Evolutionary conservation across 1,139 yeast species (phyloP).

Genomic region (Saccharomyces pastorianus): DNA sequence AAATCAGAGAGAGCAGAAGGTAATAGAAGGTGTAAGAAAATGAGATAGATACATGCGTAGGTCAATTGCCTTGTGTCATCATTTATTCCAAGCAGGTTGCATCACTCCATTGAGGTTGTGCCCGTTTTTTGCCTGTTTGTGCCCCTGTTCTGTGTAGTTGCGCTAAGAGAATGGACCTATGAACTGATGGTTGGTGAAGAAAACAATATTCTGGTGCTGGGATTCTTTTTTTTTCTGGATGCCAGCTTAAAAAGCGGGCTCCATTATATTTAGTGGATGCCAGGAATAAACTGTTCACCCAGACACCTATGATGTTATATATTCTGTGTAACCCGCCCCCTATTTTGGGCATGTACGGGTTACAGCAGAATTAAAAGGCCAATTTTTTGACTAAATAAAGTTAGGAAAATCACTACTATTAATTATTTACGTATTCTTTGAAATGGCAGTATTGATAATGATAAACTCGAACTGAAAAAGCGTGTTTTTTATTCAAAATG

Average conservation of each 20-base stretch:
- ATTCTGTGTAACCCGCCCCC: background rate
- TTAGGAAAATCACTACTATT: background rate
- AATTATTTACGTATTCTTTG: background rate
- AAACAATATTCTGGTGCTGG: background rate
- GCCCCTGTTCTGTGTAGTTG: background rate
- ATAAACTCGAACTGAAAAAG: background rate
- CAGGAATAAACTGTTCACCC: background rate
- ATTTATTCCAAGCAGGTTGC: background rate
- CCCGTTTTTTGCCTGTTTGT: background rate
- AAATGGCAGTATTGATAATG: background rate
- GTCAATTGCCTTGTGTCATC: background rate
- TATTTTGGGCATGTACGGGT: too few species aligned
- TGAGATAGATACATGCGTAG: background rate
- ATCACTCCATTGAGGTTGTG: slow-evolving; percentile 1
- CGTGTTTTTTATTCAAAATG: background rate
- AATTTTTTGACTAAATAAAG: background rate
- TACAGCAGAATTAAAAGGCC: background rate
- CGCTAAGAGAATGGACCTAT: background rate
- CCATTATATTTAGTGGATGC: background rate
- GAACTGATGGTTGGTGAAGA: background rate
- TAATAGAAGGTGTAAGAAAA: background rate
- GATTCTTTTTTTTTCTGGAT: background rate
- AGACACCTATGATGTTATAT: background rate
- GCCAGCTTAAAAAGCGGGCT: background rate
- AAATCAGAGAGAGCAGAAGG: background rate